phyloP scores from a whole-genome alignment of 331 rosid genomes.

The Erythrophleum ivorense region DNA sequence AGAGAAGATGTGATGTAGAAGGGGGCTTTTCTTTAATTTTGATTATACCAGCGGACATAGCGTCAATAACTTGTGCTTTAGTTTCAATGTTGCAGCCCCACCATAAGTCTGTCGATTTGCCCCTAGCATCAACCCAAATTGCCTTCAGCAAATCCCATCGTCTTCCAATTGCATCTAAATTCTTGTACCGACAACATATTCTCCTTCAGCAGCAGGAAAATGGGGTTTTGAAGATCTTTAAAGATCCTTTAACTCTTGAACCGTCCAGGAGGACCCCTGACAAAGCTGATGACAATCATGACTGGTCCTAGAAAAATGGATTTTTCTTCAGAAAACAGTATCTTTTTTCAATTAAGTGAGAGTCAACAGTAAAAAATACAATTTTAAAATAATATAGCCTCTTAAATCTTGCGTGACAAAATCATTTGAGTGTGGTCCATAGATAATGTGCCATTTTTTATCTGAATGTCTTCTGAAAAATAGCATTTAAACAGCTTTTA shows the following conservation, averaged over 20 bases:
- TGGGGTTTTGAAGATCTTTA: not conserved
- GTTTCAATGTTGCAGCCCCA: not conserved
- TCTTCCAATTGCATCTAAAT: not conserved
- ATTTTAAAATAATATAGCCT: too few relatives aligned
- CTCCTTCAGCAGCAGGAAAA: not conserved
- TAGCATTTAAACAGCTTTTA: too few relatives aligned
- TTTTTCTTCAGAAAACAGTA: too few relatives aligned
- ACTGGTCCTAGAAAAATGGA: not conserved
- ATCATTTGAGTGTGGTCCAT: too few relatives aligned
- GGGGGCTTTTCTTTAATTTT: not conserved
- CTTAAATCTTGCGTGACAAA: too few relatives aligned
- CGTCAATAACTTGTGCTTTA: not conserved
- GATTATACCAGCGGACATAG: not conserved
- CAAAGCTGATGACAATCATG: not conserved
- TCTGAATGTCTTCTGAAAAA: too few relatives aligned
- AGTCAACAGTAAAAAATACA: too few relatives aligned
- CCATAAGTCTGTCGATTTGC: not conserved
- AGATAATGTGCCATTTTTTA: too few relatives aligned
- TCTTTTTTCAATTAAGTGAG: too few relatives aligned
- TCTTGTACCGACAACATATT: not conserved
- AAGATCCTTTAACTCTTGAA: not conserved
- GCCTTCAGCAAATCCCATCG: not conserved
- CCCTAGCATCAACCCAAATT: not conserved
- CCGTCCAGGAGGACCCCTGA: not conserved
- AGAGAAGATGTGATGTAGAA: not conserved